Evolutionary conservation across 2,329 filamentous ascomycete species (phyloP).

Genomic region (Trichoderma cornu-damae): DNA sequence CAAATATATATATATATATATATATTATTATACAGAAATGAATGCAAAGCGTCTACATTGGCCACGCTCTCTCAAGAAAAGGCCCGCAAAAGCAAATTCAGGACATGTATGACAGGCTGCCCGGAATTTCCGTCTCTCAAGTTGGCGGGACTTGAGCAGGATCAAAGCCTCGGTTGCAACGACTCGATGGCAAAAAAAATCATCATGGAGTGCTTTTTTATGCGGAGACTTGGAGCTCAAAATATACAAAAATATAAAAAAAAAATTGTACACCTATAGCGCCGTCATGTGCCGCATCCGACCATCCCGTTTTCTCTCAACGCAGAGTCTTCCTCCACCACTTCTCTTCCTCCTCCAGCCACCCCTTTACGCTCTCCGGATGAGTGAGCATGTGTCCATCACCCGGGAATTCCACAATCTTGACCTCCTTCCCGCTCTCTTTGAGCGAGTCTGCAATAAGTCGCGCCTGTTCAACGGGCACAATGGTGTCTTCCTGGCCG

Average conservation of each 20-base stretch:
- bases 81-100: slow-evolving; percentile 38
- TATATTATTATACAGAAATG: slow-evolving; percentile 48
- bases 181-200: slow-evolving; percentile 23
- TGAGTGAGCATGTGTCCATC: slow-evolving; percentile 48
- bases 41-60: slow-evolving; percentile 49
- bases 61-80: slow-evolving; percentile 41
- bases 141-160: slow-evolving; percentile 30
- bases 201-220: too few relatives aligned
- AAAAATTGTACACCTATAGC: not conserved
- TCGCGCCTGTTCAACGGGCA: slow-evolving; percentile 52
- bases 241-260: too few relatives aligned
- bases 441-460: slow-evolving; percentile 46
- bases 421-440: slow-evolving; percentile 39
- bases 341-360: slow-evolving; percentile 41
- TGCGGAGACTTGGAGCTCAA: too few relatives aligned
- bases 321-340: slow-evolving; percentile 44
- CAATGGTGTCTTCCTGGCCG: slow-evolving; percentile 51
- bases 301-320: not conserved
- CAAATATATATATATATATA: too few relatives aligned
- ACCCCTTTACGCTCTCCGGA: slow-evolving; percentile 36
- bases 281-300: not conserved
- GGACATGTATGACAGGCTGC: slow-evolving; percentile 34
- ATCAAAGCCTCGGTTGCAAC: slow-evolving; percentile 28
- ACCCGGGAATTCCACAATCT: slow-evolving; percentile 43
- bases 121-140: slow-evolving; percentile 40